Conservation (phyloP, 345 rosid species). For the Jatropha curcas region DNA sequence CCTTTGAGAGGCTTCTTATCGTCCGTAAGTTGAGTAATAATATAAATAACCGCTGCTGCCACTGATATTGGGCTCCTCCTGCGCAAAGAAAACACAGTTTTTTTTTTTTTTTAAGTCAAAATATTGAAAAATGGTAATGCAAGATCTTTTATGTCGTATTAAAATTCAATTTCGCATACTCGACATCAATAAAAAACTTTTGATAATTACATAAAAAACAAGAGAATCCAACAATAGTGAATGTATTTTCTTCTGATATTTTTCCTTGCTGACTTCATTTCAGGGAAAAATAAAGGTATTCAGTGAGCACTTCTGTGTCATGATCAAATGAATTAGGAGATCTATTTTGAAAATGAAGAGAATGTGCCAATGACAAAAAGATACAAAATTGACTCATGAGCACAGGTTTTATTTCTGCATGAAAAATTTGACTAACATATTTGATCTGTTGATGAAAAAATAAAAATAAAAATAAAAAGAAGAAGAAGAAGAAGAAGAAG, state of each 20-base stretch:
- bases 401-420: neutral
- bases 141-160: no score
- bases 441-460: no score
- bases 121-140: neutral
- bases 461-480: no score
- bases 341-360: neutral
- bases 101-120: no score
- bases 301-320: neutral
- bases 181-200: no score
- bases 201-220: neutral
- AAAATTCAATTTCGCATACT: no score
- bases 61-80: slow-evolving; percentile 65
- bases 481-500: no score
- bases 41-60: slow-evolving; percentile 55
- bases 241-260: neutral
- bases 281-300: neutral
- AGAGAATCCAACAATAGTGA: neutral
- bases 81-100: slow-evolving; percentile 17
- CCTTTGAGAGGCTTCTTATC: slow-evolving; percentile 53
- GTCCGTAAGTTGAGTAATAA: slow-evolving; percentile 45
- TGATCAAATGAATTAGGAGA: slow-evolving; percentile 3
- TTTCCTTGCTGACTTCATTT: neutral
- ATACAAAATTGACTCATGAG: no score
- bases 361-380: neutral
- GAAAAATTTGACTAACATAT: neutral